A percentile compares a stretch with the other conserved stretches of the same genome.
Conservation (phyloP, 441 rosid species). For the Arabidopsis lyrata region DNA sequence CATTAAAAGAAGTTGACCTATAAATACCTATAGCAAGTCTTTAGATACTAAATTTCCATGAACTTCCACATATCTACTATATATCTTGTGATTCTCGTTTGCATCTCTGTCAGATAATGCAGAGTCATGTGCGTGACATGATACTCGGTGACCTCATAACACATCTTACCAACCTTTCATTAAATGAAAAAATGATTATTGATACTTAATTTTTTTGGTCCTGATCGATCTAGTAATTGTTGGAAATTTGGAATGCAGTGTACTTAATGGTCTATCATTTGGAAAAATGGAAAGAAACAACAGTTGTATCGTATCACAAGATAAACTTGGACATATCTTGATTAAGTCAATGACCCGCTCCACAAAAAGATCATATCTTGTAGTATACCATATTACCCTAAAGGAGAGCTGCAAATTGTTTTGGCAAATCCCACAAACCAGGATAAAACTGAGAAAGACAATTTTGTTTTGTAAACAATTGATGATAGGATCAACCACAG, state of each 20-base stretch:
- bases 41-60: constrained; percentile 26
- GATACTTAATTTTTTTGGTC: neutral
- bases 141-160: neutral
- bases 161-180: neutral
- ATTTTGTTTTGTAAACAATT: no score
- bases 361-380: no score
- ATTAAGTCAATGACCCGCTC: neutral
- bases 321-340: neutral
- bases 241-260: neutral
- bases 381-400: no score
- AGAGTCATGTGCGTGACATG: constrained; percentile 14
- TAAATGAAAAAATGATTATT: neutral
- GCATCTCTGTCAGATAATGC: constrained; percentile 6
- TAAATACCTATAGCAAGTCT: constrained; percentile 17
- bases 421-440: no score
- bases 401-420: no score
- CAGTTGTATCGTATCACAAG: neutral
- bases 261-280: neutral
- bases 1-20: constrained; percentile 36
- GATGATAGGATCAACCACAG: no score
- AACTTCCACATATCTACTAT: constrained; percentile 17
- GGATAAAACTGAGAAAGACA: no score
- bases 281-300: neutral
- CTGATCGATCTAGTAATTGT: neutral
- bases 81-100: constrained; percentile 1